These are phyloP conservation scores for Elsinoe batatas DNA, from an alignment of 2,329 filamentous ascomycete species.

Conservation along the genomic window DNA sequence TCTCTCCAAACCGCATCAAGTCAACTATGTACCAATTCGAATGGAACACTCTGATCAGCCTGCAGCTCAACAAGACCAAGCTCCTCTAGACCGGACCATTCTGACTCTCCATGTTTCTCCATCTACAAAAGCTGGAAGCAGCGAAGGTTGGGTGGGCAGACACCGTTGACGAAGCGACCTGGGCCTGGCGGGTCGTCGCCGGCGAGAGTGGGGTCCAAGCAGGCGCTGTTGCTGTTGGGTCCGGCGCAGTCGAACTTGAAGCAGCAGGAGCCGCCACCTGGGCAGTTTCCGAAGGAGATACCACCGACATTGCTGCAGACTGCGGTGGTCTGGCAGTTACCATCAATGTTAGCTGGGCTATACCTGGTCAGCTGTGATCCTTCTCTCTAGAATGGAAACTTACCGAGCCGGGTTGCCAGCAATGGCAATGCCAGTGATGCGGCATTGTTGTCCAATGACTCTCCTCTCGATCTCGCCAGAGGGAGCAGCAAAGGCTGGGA, in stretches of 20 bases:
- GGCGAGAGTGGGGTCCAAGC: conserved; percentile 8
- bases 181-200: conserved; percentile 10
- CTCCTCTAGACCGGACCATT: background rate
- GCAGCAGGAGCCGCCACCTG: conserved; percentile 12
- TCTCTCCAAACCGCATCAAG: background rate
- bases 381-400: background rate
- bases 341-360: conserved; percentile 6
- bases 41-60: background rate
- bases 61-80: background rate
- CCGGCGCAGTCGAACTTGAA: conserved; percentile 13
- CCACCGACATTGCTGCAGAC: conserved; percentile 2
- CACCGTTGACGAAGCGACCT: conserved; percentile 11
- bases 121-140: conserved; percentile 12
- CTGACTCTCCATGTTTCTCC: background rate
- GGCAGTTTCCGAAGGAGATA: conserved; percentile 5
- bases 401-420: conserved; percentile 11
- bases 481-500: conserved; percentile 5
- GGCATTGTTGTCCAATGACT: conserved; percentile 10
- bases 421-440: conserved; percentile 4
- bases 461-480: background rate
- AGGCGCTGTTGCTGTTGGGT: conserved; percentile 13
- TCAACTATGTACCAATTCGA: background rate
- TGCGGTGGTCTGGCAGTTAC: conserved; percentile 5
- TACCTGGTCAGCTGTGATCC: background rate
- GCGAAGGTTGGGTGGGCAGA: conserved; percentile 9